A percentile compares a stretch with the other conserved stretches of the same genome.
These are phyloP conservation scores for Candida sithepensis DNA, from an alignment of 805 yeast species.

Conservation along the genomic window DNA sequence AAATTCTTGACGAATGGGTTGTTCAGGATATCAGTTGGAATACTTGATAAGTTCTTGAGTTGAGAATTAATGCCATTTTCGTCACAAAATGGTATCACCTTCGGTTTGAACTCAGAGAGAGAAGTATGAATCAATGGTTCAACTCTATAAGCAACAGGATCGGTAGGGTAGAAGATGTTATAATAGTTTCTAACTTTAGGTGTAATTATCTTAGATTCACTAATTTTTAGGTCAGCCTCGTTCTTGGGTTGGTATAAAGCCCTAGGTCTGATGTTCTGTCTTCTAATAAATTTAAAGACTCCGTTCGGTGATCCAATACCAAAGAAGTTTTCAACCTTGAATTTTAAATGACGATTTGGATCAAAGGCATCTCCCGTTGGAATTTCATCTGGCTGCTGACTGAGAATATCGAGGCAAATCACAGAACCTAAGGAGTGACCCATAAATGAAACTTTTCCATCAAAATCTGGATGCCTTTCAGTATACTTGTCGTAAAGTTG, in stretches of 20 bases:
- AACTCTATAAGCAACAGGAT: slow-evolving; percentile 84
- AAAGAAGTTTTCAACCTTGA: slow-evolving; percentile 71
- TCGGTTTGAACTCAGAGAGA: slow-evolving; percentile 51
- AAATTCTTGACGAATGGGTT: slow-evolving; percentile 21
- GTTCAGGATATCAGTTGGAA: slow-evolving; percentile 26
- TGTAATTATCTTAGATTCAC: slow-evolving; percentile 25
- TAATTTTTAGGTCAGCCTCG: slow-evolving; percentile 2
- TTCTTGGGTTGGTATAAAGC: slow-evolving; percentile 8
- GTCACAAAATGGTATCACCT: slow-evolving; percentile 50
- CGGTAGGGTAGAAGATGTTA: slow-evolving; percentile 86
- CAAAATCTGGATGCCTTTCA: slow-evolving; percentile 63
- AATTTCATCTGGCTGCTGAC: slow-evolving; percentile 40
- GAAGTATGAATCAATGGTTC: slow-evolving; percentile 71
- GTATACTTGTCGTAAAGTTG: slow-evolving; percentile 53
- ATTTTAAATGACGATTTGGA: slow-evolving; percentile 45
- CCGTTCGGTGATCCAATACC: slow-evolving; percentile 91
- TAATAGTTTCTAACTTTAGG: slow-evolving; percentile 68
- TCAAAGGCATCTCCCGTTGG: slow-evolving; percentile 28
- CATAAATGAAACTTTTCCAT: slow-evolving; percentile 77
- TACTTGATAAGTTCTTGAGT: slow-evolving; percentile 14
- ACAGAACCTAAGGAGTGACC: slow-evolving; percentile 95
- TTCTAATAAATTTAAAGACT: slow-evolving; percentile 70
- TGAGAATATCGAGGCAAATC: slow-evolving; percentile 70
- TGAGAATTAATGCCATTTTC: slow-evolving; percentile 43
- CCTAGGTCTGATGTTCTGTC: slow-evolving; percentile 53